These are phyloP conservation scores for Nymphaea colorata DNA, from an alignment of 164 flowering plant species.

Conservation along the genomic window DNA sequence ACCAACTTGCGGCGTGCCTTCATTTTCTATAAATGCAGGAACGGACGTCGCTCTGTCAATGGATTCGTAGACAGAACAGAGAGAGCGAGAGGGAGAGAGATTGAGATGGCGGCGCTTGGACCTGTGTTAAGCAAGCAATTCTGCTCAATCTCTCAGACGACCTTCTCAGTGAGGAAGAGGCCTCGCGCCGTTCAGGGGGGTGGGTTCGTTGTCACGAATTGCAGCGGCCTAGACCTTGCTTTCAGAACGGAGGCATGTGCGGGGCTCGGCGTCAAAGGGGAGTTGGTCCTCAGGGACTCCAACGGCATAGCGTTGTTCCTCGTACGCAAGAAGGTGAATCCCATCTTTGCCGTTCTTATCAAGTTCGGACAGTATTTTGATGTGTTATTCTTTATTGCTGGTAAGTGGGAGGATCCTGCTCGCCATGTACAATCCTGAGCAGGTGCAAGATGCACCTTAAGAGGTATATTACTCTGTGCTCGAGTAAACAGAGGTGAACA, in stretches of 20 bases:
- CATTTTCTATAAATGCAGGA: no score
- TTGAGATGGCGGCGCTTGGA: not conserved
- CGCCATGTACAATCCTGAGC: no score
- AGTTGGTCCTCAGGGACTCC: constrained; percentile 43
- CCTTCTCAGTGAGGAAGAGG: constrained; percentile 54
- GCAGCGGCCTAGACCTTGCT: constrained; percentile 32
- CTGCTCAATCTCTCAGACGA: constrained; percentile 36
- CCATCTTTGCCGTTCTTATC: no score
- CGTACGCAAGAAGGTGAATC: constrained; percentile 47
- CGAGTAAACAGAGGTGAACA: not conserved
- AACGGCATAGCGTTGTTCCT: constrained; percentile 45
- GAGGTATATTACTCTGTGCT: not conserved
- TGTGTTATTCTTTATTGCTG: no score
- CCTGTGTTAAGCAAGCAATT: constrained; percentile 45
- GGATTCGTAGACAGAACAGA: no score
- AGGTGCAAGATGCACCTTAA: no score
- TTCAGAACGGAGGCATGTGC: constrained; percentile 86
- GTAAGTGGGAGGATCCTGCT: no score
- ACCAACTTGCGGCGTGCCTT: no score
- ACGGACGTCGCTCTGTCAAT: not conserved
- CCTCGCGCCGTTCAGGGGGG: constrained; percentile 77
- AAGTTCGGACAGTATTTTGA: not conserved
- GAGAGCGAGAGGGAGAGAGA: no score
- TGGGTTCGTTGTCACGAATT: constrained; percentile 70
- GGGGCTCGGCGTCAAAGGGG: constrained; percentile 45